Percentiles rank a stretch among this genome's conserved stretches.
Conservation (phyloP, 2,329 filamentous ascomycete species). For the Biscogniauxia mediterranea region DNA sequence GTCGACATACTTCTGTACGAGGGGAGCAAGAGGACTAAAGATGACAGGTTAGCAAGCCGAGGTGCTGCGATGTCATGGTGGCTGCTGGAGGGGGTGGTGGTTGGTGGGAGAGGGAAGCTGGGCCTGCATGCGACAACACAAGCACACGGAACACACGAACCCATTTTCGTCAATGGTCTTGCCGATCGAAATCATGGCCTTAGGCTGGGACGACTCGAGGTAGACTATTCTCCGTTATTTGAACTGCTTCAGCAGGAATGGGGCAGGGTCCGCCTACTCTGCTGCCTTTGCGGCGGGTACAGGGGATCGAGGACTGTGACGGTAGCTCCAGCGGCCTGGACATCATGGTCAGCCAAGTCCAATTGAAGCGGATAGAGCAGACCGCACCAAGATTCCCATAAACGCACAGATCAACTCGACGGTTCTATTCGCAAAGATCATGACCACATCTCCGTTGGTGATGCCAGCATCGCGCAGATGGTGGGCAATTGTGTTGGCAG, state of each 20-base stretch:
- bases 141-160: too few species aligned
- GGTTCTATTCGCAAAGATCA: conserved; percentile 83
- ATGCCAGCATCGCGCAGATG: conserved; percentile 73
- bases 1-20: conserved; percentile 64
- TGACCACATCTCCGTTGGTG: conserved; percentile 81
- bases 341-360: too few species aligned
- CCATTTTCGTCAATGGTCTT: conserved; percentile 66
- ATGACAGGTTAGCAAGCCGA: too few species aligned
- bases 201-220: conserved; percentile 74
- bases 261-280: conserved; percentile 37
- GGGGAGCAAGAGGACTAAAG: conserved; percentile 45
- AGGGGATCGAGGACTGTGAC: conserved; percentile 72
- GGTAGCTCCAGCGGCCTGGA: conserved; percentile 53
- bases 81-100: too few species aligned
- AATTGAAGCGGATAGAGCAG: too few species aligned
- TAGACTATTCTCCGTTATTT: conserved; percentile 47
- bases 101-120: too few species aligned
- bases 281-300: conserved; percentile 78
- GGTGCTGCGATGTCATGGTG: too few species aligned
- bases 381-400: conserved; percentile 63
- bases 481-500: conserved; percentile 76
- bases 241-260: too few species aligned
- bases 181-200: conserved; percentile 70
- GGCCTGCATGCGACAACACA: too few species aligned
- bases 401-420: conserved; percentile 67